These are phyloP conservation scores for Colletotrichum costaricense DNA, from an alignment of 2,329 filamentous ascomycete species.

Conservation along the genomic window DNA sequence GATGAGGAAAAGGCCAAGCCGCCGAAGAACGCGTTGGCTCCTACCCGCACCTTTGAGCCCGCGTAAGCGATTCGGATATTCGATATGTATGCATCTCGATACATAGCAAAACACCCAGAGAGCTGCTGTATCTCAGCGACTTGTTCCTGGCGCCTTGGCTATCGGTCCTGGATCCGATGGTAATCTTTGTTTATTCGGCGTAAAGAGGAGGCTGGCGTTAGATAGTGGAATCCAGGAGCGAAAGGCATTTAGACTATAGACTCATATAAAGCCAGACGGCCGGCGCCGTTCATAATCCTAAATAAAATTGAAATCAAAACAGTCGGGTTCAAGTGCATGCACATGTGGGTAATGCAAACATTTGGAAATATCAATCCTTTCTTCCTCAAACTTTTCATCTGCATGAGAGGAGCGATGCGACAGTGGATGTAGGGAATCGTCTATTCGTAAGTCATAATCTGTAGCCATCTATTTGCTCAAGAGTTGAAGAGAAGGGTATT, in stretches of 20 bases:
- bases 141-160: not conserved
- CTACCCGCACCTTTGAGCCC: slow-evolving; percentile 26
- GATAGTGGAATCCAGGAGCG: not conserved
- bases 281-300: slow-evolving; percentile 7
- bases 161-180: not conserved
- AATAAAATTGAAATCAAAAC: not conserved
- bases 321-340: not conserved
- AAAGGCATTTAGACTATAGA: slow-evolving; percentile 2
- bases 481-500: slow-evolving; percentile 2
- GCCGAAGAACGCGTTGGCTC: slow-evolving; percentile 26
- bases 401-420: not conserved
- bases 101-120: not conserved
- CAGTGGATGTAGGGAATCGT: not conserved
- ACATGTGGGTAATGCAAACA: no score
- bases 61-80: not conserved
- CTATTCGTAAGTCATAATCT: slow-evolving; percentile 28
- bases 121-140: not conserved
- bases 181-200: slow-evolving; percentile 15
- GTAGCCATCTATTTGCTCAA: slow-evolving; percentile 7
- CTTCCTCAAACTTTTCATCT: no score
- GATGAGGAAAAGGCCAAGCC: slow-evolving; percentile 52
- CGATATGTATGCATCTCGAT: not conserved
- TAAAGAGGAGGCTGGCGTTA: not conserved
- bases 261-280: not conserved
- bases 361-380: no score